These are phyloP conservation scores for Ballota nigra DNA, from an alignment of 257 asterid species.

Conservation along the genomic window DNA sequence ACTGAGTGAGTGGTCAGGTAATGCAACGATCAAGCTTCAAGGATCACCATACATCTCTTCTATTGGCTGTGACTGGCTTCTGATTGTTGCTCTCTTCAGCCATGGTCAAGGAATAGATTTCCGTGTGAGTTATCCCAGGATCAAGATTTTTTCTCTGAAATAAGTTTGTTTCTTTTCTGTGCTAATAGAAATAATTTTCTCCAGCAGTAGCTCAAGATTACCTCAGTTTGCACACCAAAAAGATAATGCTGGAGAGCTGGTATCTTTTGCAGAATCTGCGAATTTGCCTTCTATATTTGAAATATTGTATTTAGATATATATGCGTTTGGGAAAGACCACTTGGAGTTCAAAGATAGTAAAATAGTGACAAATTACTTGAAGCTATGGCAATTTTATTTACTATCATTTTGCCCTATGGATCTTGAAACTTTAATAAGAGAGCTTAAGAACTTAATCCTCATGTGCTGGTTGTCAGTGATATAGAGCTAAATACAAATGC, in stretches of 20 bases:
- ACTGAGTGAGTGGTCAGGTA: slow-evolving; percentile 14
- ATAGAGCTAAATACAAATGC: too few relatives aligned
- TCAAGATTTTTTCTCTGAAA: neutral
- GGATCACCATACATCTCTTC: slow-evolving; percentile 6
- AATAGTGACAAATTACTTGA: slow-evolving; percentile 33
- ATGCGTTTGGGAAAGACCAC: slow-evolving; percentile 29
- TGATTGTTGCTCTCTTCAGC: slow-evolving; percentile 14
- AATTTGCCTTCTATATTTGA: slow-evolving; percentile 25
- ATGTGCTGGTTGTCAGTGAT: slow-evolving; percentile 34
- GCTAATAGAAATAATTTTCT: neutral
- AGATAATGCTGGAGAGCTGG: slow-evolving; percentile 31
- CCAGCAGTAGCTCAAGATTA: slow-evolving; percentile 39
- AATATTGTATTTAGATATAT: slow-evolving; percentile 25
- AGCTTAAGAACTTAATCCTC: slow-evolving; percentile 27
- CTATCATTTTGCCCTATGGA: slow-evolving; percentile 26
- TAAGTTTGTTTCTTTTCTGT: neutral
- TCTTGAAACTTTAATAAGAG: slow-evolving; percentile 22
- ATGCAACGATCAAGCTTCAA: slow-evolving; percentile 16
- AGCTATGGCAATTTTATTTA: too few relatives aligned
- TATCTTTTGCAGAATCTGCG: slow-evolving; percentile 33
- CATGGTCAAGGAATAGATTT: neutral
- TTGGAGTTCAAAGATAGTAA: slow-evolving; percentile 33
- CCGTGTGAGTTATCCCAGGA: neutral
- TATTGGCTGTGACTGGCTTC: slow-evolving; percentile 3
- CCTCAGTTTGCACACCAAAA: slow-evolving; percentile 34